phyloP scores from a whole-genome alignment of 2,329 filamentous ascomycete genomes.

The Claviceps sp. region DNA sequence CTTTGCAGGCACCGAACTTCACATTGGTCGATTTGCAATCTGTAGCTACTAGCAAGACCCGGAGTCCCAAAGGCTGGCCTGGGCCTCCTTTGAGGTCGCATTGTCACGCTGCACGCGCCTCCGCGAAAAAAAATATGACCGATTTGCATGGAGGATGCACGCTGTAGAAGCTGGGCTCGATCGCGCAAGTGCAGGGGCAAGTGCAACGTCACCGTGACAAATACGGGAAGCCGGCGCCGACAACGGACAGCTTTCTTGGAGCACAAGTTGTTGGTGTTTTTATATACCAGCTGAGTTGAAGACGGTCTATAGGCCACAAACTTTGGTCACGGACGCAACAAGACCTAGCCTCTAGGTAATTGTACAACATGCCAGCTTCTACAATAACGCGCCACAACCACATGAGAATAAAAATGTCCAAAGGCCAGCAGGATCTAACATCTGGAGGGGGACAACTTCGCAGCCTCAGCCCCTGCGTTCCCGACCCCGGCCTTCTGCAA shows the following conservation, averaged over 20 bases:
- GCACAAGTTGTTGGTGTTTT: neutral
- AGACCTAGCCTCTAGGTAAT: too few relatives aligned
- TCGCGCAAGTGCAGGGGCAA: neutral
- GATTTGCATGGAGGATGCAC: neutral
- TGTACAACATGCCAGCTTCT: too few relatives aligned
- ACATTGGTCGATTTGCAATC: neutral
- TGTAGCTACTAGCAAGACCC: neutral
- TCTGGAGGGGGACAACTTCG: too few relatives aligned
- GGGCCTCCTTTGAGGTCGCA: neutral
- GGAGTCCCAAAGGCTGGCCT: neutral
- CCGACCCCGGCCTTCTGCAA: neutral
- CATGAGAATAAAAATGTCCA: too few relatives aligned
- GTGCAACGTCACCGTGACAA: neutral
- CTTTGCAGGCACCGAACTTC: too few relatives aligned
- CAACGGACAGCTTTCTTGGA: neutral
- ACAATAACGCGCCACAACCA: too few relatives aligned
- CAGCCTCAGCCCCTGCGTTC: too few relatives aligned
- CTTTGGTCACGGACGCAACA: too few relatives aligned
- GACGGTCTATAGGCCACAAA: too few relatives aligned
- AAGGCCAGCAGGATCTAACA: too few relatives aligned
- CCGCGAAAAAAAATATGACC: neutral
- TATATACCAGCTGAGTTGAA: neutral
- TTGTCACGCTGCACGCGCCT: neutral
- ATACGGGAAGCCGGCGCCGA: neutral
- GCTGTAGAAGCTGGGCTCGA: neutral